Percentiles rank a stretch among this genome's conserved stretches.
These are phyloP conservation scores for Agaricus blazei DNA, from an alignment of 768 basidiomycete species.

Conservation along the genomic window DNA sequence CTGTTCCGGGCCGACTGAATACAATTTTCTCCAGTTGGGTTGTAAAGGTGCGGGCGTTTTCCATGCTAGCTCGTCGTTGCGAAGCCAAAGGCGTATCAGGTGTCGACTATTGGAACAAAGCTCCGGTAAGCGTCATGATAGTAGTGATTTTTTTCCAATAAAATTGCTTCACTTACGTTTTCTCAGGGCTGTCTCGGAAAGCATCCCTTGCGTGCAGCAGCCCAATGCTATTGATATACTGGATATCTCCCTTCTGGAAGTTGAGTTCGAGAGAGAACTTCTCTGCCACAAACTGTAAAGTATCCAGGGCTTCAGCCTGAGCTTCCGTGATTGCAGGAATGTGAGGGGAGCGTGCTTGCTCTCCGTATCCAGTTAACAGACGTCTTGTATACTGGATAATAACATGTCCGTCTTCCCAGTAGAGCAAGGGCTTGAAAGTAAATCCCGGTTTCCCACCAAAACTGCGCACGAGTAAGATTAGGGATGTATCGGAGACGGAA, in stretches of 20 bases:
- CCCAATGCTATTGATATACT: conserved; percentile 44
- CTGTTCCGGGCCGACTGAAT: conserved; percentile 34
- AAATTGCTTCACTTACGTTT: conserved; percentile 29
- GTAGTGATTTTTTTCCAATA: neutral
- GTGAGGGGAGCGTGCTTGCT: conserved; percentile 26
- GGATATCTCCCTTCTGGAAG: conserved; percentile 45
- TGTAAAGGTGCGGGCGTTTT: conserved; percentile 10
- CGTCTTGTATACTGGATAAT: conserved; percentile 44
- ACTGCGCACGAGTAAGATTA: conserved; percentile 14
- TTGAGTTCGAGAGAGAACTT: conserved; percentile 38
- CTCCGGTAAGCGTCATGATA: neutral
- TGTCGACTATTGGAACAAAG: conserved; percentile 28
- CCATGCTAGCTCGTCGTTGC: conserved; percentile 19
- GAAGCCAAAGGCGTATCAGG: conserved; percentile 39
- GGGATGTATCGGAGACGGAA: neutral
- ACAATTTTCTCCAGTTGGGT: conserved; percentile 12
- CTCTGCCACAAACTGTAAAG: conserved; percentile 35
- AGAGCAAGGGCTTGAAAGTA: conserved; percentile 33
- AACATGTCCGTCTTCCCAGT: conserved; percentile 31
- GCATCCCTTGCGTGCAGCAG: conserved; percentile 42
- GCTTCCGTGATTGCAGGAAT: conserved; percentile 45
- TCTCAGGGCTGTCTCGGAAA: conserved; percentile 34
- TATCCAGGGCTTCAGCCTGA: conserved; percentile 39
- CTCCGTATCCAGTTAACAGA: conserved; percentile 36
- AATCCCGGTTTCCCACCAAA: conserved; percentile 33